phyloP scores from a whole-genome alignment of 2,329 filamentous ascomycete species.

The Zopfia rhizophila region DNA sequence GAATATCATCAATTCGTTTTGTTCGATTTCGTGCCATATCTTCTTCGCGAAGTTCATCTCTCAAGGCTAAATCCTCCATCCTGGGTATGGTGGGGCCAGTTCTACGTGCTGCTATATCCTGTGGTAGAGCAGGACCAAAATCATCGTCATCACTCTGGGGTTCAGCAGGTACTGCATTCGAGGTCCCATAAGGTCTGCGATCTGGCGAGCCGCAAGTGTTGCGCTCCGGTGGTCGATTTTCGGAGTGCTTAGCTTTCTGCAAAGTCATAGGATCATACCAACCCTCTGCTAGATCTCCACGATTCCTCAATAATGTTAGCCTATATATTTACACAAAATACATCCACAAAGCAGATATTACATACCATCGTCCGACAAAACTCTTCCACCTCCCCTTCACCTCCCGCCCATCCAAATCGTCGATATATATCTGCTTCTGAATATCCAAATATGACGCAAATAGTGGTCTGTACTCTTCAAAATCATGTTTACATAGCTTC shows the following conservation, averaged over 20 bases:
- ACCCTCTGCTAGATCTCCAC: slow-evolving; percentile 83
- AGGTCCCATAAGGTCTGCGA: slow-evolving; percentile 23
- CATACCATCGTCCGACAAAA: slow-evolving; percentile 86
- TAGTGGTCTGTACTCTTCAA: slow-evolving; percentile 72
- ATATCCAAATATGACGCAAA: slow-evolving; percentile 88
- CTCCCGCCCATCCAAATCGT: slow-evolving; percentile 78
- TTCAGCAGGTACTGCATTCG: slow-evolving; percentile 15
- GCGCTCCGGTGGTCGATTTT: slow-evolving; percentile 18
- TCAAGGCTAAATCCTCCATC: slow-evolving; percentile 76
- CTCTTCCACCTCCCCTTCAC: slow-evolving; percentile 90
- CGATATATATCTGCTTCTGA: slow-evolving; percentile 80
- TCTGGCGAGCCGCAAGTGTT: slow-evolving; percentile 32
- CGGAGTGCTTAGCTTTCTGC: slow-evolving; percentile 58
- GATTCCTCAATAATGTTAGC: slow-evolving; percentile 74
- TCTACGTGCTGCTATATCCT: slow-evolving; percentile 34
- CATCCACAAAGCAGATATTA: background rate
- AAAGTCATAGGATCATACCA: slow-evolving; percentile 91
- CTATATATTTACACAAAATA: slow-evolving; percentile 18
- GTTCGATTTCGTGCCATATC: slow-evolving; percentile 62
- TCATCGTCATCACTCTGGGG: slow-evolving; percentile 58
- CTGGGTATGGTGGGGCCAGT: slow-evolving; percentile 73
- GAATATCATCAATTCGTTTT: slow-evolving; percentile 63
- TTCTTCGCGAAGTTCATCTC: slow-evolving; percentile 67
- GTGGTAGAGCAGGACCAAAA: slow-evolving; percentile 63
- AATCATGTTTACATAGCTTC: slow-evolving; percentile 74